A percentile compares a stretch with the other conserved stretches of the same genome.
phyloP scores from a whole-genome alignment of 768 basidiomycete species.

The Royoungia palumana region DNA sequence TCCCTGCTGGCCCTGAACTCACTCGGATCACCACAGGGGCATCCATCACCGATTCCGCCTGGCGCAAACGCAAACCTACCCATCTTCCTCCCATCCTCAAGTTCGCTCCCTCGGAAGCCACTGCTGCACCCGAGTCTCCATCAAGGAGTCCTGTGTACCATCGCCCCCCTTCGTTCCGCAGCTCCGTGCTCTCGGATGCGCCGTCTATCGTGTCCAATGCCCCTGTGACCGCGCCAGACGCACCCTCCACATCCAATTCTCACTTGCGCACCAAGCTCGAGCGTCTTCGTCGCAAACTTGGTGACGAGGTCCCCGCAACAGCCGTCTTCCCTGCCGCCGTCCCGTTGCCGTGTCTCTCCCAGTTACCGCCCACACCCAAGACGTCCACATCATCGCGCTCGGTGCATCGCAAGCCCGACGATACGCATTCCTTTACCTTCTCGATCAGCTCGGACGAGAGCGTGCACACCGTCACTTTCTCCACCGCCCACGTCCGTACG shows the following conservation, averaged over 20 bases:
- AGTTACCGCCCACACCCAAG: neutral
- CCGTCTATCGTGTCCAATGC: conserved; percentile 21
- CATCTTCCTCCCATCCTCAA: conserved; percentile 28
- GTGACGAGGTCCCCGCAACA: conserved; percentile 57
- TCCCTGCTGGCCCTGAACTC: conserved; percentile 3
- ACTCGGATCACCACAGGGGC: neutral
- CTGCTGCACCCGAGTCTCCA: conserved; percentile 2
- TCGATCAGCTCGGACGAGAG: conserved; percentile 29
- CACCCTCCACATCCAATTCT: conserved; percentile 36
- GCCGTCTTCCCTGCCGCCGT: conserved; percentile 42
- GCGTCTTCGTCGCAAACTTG: conserved; percentile 56
- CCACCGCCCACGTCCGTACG: conserved; percentile 10
- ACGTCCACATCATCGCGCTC: conserved; percentile 2
- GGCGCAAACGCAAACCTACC: conserved; percentile 27
- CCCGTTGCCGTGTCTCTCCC: neutral
- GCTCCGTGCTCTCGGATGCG: conserved; percentile 22
- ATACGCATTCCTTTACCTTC: conserved; percentile 21
- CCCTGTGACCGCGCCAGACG: conserved; percentile 21
- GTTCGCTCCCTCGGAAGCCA: conserved; percentile 2
- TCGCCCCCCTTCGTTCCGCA: conserved; percentile 10
- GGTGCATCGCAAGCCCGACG: conserved; percentile 14
- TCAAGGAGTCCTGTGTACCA: conserved; percentile 1
- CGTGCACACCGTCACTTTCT: conserved; percentile 21
- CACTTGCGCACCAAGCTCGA: conserved; percentile 60
- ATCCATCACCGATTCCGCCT: conserved; percentile 13